Conservation (phyloP, 306 rosid genomes). For the Astragalus glycyphyllos region DNA sequence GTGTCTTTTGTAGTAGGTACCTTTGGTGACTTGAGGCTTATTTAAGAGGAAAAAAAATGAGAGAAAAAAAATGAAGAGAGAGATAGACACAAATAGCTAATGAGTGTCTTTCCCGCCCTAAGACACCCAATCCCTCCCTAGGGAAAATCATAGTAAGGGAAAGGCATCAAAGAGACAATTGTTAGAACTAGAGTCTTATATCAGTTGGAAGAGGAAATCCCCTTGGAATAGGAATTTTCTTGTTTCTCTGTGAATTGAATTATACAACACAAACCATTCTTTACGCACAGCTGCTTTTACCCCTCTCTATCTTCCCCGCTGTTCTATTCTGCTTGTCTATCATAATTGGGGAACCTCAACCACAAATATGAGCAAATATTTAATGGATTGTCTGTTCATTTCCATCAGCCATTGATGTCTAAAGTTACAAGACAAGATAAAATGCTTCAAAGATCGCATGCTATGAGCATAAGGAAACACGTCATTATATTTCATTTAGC, state of each 20-base stretch:
- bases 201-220: not conserved
- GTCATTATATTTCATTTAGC: constrained; percentile 15
- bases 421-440: not conserved
- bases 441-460: constrained; percentile 13
- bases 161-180: not conserved
- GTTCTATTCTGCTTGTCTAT: too few relatives aligned
- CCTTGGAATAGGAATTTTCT: too few relatives aligned
- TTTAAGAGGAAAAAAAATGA: too few relatives aligned
- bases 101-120: too few relatives aligned
- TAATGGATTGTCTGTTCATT: constrained; percentile 22
- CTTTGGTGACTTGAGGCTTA: too few relatives aligned
- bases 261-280: too few relatives aligned
- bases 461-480: constrained; percentile 12
- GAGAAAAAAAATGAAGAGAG: too few relatives aligned
- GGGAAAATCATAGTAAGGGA: not conserved
- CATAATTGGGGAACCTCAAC: not conserved
- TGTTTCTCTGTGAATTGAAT: too few relatives aligned
- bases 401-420: constrained; percentile 1
- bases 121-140: too few relatives aligned
- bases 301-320: not conserved
- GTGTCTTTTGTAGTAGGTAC: too few relatives aligned
- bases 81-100: too few relatives aligned
- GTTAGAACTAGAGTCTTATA: not conserved
- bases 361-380: constrained; percentile 13
- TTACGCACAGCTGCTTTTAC: too few relatives aligned